Conservation (phyloP, 2,329 filamentous ascomycete species). For the Phaeosphaeria sp. region DNA sequence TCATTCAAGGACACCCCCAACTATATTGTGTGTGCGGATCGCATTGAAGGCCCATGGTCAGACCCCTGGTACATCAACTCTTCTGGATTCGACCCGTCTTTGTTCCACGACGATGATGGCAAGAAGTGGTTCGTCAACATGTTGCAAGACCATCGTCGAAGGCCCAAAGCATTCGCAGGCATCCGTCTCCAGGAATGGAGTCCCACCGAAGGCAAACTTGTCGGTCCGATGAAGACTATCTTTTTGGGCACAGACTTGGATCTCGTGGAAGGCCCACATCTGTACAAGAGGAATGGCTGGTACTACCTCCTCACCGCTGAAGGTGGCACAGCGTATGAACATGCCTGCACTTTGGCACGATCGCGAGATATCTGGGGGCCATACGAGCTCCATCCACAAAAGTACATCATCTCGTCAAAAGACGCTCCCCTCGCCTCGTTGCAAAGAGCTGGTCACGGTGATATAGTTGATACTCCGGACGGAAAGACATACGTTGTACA, state of each 20-base stretch:
- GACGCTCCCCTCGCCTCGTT: slow-evolving; percentile 42
- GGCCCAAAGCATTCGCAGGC: slow-evolving; percentile 57
- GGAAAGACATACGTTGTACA: slow-evolving; percentile 45
- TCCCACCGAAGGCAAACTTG: slow-evolving; percentile 55
- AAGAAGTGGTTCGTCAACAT: slow-evolving; percentile 49
- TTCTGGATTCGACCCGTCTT: slow-evolving; percentile 65
- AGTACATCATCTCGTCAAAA: slow-evolving; percentile 51
- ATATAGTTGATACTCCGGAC: slow-evolving; percentile 44
- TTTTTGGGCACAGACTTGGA: slow-evolving; percentile 63
- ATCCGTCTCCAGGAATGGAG: slow-evolving; percentile 67
- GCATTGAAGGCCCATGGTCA: slow-evolving; percentile 67
- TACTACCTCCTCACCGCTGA: slow-evolving; percentile 48
- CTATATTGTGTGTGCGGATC: slow-evolving; percentile 62
- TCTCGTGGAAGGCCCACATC: slow-evolving; percentile 45
- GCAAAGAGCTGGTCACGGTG: slow-evolving; percentile 46
- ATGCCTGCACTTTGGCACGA: slow-evolving; percentile 49
- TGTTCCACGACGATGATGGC: slow-evolving; percentile 46
- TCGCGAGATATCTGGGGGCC: slow-evolving; percentile 50
- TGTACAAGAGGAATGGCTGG: slow-evolving; percentile 45
- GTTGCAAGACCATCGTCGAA: slow-evolving; percentile 43
- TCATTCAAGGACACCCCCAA: slow-evolving; percentile 70
- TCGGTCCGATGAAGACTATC: slow-evolving; percentile 61
- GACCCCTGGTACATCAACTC: slow-evolving; percentile 66
- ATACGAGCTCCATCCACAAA: slow-evolving; percentile 49
- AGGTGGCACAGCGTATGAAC: slow-evolving; percentile 50